Conservation (phyloP, 176 grass and related monocot species). For the Tillandsia fasciculata region DNA sequence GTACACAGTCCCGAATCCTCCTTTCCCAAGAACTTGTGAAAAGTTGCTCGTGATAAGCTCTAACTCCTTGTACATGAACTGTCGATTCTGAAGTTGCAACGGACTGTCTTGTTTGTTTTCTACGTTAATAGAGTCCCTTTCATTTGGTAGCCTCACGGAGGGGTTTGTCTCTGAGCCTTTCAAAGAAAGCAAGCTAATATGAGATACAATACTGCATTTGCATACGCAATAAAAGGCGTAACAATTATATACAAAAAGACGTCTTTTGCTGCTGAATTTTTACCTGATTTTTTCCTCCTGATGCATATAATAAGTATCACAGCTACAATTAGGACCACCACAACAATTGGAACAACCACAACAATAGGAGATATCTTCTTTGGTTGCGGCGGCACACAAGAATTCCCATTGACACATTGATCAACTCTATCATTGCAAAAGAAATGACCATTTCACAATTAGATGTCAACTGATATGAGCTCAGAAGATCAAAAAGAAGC, state of each 20-base stretch:
- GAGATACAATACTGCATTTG: not conserved
- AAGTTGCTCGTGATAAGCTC: constrained; percentile 42
- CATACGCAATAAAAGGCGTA: too few relatives aligned
- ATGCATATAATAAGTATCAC: constrained; percentile 8
- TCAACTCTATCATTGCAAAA: constrained; percentile 15
- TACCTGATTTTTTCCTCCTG: constrained; percentile 25
- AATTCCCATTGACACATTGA: constrained; percentile 14
- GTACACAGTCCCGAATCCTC: constrained; percentile 54
- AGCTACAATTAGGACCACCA: constrained; percentile 10
- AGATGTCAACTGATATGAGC: not conserved
- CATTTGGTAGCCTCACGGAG: constrained; percentile 21
- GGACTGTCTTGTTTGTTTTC: constrained; percentile 12
- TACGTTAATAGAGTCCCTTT: not conserved
- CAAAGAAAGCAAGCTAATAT: not conserved
- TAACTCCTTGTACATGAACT: constrained; percentile 47
- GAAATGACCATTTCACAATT: not conserved
- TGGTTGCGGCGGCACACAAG: not conserved
- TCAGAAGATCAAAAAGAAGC: not conserved
- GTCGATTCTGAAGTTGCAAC: constrained; percentile 33
- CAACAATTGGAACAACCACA: constrained; percentile 17
- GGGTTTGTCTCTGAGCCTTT: constrained; percentile 2
- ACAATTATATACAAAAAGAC: too few relatives aligned
- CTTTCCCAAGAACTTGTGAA: constrained; percentile 27
- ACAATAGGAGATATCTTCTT: constrained; percentile 25
- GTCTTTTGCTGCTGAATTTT: not conserved